phyloP scores from a whole-genome alignment of 1,284 basidiomycete species.

The Sphaerobolus stellatus region DNA sequence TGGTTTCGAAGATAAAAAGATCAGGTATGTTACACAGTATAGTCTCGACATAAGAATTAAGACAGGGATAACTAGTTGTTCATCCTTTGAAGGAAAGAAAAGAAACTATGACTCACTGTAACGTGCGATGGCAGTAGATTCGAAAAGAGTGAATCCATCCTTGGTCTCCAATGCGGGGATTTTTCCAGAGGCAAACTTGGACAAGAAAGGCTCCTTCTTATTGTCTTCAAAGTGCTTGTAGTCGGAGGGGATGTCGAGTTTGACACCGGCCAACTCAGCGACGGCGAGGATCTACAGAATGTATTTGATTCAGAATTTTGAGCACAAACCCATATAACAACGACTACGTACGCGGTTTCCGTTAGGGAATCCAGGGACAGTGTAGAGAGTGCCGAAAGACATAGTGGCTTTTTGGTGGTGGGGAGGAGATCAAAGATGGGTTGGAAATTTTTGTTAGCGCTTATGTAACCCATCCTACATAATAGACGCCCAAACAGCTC shows the following conservation, averaged over 20 bases:
- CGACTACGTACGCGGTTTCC: conserved; percentile 52
- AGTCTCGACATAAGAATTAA: conserved; percentile 61
- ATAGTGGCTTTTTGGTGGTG: conserved; percentile 37
- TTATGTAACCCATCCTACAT: too few relatives aligned
- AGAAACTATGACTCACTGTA: conserved; percentile 71
- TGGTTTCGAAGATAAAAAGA: conserved; percentile 4
- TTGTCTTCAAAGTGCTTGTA: conserved; percentile 75
- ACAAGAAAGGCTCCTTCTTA: conserved; percentile 72
- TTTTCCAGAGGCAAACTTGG: conserved; percentile 83
- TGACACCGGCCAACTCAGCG: conserved; percentile 70
- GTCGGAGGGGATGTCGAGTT: conserved; percentile 55
- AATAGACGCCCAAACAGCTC: too few relatives aligned
- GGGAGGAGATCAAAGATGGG: background rate
- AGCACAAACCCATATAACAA: conserved; percentile 1
- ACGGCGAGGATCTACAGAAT: conserved; percentile 62
- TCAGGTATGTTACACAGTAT: conserved; percentile 18
- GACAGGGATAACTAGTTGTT: conserved; percentile 64
- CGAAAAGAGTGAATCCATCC: conserved; percentile 81
- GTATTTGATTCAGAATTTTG: conserved; percentile 3
- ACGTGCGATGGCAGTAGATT: conserved; percentile 79
- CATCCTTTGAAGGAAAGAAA: conserved; percentile 32
- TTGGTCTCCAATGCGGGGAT: conserved; percentile 79
- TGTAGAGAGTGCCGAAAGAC: conserved; percentile 63
- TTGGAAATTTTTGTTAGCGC: conserved; percentile 7
- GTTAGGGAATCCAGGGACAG: conserved; percentile 38